Evolutionary conservation across 2,329 filamentous ascomycete genomes (phyloP).

Genomic region (Phialophora chinensis): DNA sequence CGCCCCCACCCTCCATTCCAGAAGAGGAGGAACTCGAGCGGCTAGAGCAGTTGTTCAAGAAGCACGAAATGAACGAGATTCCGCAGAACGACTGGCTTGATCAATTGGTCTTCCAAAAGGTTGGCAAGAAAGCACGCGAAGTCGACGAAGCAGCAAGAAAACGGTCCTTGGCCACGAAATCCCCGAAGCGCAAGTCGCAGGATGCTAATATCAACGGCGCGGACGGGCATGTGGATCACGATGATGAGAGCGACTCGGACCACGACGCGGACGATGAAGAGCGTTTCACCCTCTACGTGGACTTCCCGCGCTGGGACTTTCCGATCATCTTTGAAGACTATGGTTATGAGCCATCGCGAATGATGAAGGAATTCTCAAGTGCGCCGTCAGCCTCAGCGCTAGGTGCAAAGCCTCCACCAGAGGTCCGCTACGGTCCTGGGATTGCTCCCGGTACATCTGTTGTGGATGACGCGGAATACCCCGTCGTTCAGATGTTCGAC

Average conservation of each 20-base stretch:
- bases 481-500: conserved; percentile 86
- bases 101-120: conserved; percentile 86
- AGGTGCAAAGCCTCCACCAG: conserved; percentile 77
- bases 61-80: conserved; percentile 97
- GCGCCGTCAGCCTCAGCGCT: conserved; percentile 70
- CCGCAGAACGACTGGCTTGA: conserved; percentile 93
- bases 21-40: conserved; percentile 86
- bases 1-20: conserved; percentile 60
- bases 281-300: conserved; percentile 83
- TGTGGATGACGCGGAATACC: conserved; percentile 53
- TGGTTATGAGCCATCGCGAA: conserved; percentile 83
- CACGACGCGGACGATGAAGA: conserved; percentile 60
- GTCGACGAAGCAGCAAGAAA: conserved; percentile 69
- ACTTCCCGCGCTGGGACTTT: conserved; percentile 93
- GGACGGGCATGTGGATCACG: conserved; percentile 48
- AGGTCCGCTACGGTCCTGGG: conserved; percentile 88
- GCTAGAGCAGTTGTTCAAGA: conserved; percentile 89
- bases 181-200: conserved; percentile 41
- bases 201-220: conserved; percentile 24
- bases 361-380: conserved; percentile 74
- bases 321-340: conserved; percentile 93
- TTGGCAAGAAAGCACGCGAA: conserved; percentile 76
- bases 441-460: conserved; percentile 71
- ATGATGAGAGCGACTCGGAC: conserved; percentile 44
- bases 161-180: conserved; percentile 50